Conservation (phyloP, 768 basidiomycete genomes). For the Suillus subluteus region DNA sequence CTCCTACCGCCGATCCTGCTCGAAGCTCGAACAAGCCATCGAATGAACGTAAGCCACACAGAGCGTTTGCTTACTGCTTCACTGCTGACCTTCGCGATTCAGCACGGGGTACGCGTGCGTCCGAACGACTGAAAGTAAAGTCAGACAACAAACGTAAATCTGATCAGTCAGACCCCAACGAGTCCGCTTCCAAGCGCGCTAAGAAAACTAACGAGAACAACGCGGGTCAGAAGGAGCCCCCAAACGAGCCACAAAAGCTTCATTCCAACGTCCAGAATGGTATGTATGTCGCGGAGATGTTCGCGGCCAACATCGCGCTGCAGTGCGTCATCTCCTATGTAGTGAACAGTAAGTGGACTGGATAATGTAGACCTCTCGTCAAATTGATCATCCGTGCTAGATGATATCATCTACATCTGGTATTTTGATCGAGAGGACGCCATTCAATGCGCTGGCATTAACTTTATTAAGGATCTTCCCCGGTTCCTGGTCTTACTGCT, state of each 20-base stretch:
- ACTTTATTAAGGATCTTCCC: constrained; percentile 19
- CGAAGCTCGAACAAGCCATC: neutral
- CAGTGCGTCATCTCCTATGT: constrained; percentile 1
- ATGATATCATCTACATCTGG: constrained; percentile 10
- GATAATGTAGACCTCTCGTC: neutral
- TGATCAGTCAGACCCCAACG: neutral
- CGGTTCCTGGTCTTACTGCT: constrained; percentile 15
- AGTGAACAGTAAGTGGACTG: neutral
- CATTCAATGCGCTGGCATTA: constrained; percentile 15
- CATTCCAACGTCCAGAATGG: neutral
- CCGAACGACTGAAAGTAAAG: neutral
- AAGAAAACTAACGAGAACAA: neutral
- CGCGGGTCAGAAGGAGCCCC: neutral
- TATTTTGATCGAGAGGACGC: neutral
- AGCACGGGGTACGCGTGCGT: neutral
- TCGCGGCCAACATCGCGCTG: neutral
- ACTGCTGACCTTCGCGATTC: neutral
- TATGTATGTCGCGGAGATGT: constrained; percentile 6
- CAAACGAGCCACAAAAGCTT: neutral
- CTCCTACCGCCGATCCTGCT: neutral
- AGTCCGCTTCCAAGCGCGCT: neutral
- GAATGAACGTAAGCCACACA: neutral
- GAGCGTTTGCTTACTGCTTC: neutral
- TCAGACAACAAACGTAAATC: neutral
- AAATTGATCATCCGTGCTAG: neutral